phyloP scores from a whole-genome alignment of 179 eudicot genomes.

The Pouteria campechiana region DNA sequence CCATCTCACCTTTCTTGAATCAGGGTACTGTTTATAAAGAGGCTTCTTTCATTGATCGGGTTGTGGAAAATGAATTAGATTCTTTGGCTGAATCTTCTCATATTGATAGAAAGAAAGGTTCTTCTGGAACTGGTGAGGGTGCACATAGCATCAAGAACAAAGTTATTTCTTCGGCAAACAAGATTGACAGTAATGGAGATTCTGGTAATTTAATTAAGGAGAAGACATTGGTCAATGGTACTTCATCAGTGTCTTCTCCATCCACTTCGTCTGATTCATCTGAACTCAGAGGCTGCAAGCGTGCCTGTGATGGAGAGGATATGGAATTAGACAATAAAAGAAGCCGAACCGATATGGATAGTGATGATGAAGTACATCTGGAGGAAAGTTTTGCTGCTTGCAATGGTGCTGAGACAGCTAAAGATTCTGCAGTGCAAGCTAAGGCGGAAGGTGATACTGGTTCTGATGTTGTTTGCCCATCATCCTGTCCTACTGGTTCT shows the following conservation, averaged over 20 bases:
- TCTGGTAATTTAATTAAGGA: conserved; percentile 11
- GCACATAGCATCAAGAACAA: conserved; percentile 1
- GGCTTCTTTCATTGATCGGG: conserved; percentile 8
- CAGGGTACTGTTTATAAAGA: conserved; percentile 28
- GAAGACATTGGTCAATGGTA: conserved; percentile 7
- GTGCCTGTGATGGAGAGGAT: conserved; percentile 26
- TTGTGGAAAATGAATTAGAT: conserved; percentile 8
- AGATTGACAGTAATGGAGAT: conserved; percentile 9
- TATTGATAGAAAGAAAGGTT: conserved; percentile 5
- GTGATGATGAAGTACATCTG: conserved; percentile 24
- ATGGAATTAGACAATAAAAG: conserved; percentile 31
- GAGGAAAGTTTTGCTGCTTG: conserved; percentile 10
- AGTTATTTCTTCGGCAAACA: conserved; percentile 8
- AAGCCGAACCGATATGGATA: conserved; percentile 15
- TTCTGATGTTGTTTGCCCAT: not conserved
- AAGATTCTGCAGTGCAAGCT: conserved; percentile 12
- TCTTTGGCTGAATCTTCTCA: not conserved
- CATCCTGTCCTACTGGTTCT: conserved; percentile 3
- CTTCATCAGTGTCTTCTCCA: conserved; percentile 14
- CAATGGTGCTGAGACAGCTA: conserved; percentile 2
- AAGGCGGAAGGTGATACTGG: conserved; percentile 11
- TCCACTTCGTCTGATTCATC: conserved; percentile 10
- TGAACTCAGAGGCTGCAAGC: conserved; percentile 40
- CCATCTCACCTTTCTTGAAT: not conserved
- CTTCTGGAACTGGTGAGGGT: conserved; percentile 7